A percentile compares a stretch with the other conserved stretches of the same genome.
phyloP scores from a whole-genome alignment of 2,329 filamentous ascomycete species.

The Sordariomycetes sp. region DNA sequence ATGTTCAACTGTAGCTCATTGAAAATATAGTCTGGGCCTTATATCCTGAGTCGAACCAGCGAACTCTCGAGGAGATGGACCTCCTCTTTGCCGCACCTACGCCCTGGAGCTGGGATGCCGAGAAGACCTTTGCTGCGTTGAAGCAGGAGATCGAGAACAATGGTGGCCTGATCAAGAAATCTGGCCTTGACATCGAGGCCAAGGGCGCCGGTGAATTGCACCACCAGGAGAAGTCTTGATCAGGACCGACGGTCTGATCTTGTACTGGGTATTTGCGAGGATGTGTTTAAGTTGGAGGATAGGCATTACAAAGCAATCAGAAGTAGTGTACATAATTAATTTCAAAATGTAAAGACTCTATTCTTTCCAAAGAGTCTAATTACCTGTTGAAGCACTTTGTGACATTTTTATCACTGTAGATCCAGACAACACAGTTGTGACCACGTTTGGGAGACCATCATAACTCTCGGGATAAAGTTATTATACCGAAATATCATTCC shows the following conservation, averaged over 20 bases:
- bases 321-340: not conserved
- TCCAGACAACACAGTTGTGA: no score
- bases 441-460: no score
- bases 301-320: not conserved
- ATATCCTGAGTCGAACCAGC: slow-evolving; percentile 65
- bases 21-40: slow-evolving; percentile 51
- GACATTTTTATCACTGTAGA: no score
- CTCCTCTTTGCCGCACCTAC: slow-evolving; percentile 60
- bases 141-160: no score
- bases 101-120: slow-evolving; percentile 63
- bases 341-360: not conserved
- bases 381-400: no score
- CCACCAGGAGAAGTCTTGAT: no score
- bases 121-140: slow-evolving; percentile 52
- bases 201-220: not conserved
- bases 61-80: slow-evolving; percentile 68
- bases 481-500: no score
- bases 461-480: no score
- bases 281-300: no score
- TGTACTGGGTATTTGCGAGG: no score
- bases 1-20: not conserved
- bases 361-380: no score
- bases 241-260: no score
- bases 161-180: not conserved
- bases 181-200: not conserved